Evolutionary conservation across 805 yeast genomes (phyloP), one percentile per base, ranked within the genome.

Genomic region (Metschnikowia hibisci): DNA sequence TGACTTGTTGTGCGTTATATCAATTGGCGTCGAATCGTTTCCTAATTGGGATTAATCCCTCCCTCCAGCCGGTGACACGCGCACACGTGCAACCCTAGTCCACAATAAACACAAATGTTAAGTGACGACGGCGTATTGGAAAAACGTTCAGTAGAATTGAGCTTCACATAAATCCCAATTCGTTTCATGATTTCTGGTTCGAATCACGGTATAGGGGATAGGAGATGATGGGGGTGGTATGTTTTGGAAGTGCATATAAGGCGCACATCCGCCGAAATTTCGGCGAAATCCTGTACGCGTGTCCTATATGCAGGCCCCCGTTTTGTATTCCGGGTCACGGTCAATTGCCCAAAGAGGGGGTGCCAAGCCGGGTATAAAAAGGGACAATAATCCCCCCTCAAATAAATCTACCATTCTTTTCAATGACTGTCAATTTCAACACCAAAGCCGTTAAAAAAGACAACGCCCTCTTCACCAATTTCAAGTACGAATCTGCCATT

Each of bases 401-500:
- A 20, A n/a, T n/a, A n/a, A n/a, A n/a, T n/a, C 28, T 5, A 4
- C 14, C 29, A n/a, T 18, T 18, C 9, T 14, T 28, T 18, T 9
- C 22, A 14, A 53, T 53, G 55, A 46, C 55, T 30, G 53, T 51
- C 23, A 43, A 51, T 22, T 51, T 51, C 46, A 53, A 51, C 45
- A 51, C 56, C 60, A 79, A 76, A 50, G 69, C 80, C 42, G 61
- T 59, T 44, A 76, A 72, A 61, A 64, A 73, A 43, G 80, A 71
- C 42, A 69, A 72, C 46, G 72, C 77, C 39, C 72, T 81, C 50
- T 65, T 73, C 54, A 77, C 89, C 44, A 77, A 78, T 58, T 84
- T 81, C 69, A 73, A 78, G 16, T 84, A 84, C 63, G 85, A 84
- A 60, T 87, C 84, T 54, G 83, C 95, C n/a, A 52, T 75, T 42